These are phyloP conservation scores for Clavispora phyllophila DNA, from an alignment of 805 yeast species.

Conservation along the genomic window DNA sequence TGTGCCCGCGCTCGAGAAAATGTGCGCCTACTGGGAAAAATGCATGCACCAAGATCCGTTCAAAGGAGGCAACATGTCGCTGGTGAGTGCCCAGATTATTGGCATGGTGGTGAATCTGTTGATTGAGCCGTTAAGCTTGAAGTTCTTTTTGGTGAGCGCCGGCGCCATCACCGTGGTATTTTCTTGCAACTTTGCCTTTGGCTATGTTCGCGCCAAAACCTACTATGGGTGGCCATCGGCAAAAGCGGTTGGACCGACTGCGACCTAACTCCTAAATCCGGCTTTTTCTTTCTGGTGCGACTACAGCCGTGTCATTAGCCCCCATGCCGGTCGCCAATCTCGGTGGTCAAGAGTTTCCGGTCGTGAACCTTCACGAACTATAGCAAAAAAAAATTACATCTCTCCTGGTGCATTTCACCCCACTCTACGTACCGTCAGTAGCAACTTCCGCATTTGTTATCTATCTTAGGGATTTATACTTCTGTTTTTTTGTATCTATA, in stretches of 20 bases:
- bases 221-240: slow-evolving; percentile 33
- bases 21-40: slow-evolving; percentile 57
- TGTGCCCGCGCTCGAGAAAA: slow-evolving; percentile 53
- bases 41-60: slow-evolving; percentile 61
- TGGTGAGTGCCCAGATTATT: slow-evolving; percentile 55
- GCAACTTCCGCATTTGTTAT: too few relatives aligned
- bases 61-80: slow-evolving; percentile 44
- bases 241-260: background rate
- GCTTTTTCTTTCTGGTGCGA: too few relatives aligned
- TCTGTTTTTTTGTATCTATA: too few relatives aligned
- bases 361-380: too few relatives aligned
- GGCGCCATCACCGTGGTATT: slow-evolving; percentile 44
- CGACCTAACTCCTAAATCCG: background rate
- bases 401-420: too few relatives aligned
- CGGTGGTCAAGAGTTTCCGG: too few relatives aligned
- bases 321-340: too few relatives aligned
- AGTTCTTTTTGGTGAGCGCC: slow-evolving; percentile 46
- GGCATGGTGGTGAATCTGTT: slow-evolving; percentile 60
- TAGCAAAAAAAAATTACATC: too few relatives aligned
- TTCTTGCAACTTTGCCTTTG: slow-evolving; percentile 59
- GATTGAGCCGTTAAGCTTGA: slow-evolving; percentile 62
- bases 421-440: too few relatives aligned
- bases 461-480: too few relatives aligned
- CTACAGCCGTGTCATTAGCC: too few relatives aligned
- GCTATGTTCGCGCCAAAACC: slow-evolving; percentile 55